phyloP scores from a whole-genome alignment of 108 stramenopile species.

The Nannochloropsis oceanica region DNA sequence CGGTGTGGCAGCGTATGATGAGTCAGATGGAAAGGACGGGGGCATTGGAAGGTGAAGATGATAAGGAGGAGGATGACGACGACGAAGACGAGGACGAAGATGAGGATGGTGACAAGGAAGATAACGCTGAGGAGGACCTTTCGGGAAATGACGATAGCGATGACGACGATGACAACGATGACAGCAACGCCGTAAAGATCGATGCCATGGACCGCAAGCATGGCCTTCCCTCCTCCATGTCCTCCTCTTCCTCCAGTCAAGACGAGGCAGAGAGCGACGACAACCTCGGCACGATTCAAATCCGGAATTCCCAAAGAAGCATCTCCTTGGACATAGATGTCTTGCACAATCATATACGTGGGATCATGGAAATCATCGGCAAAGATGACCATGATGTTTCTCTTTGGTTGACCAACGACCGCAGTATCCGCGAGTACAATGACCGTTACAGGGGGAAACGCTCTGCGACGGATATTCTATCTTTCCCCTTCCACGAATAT shows the following conservation, averaged over 20 bases:
- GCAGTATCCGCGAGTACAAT: conserved; percentile 2
- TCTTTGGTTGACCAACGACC: conserved; percentile 6
- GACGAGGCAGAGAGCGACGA: neutral
- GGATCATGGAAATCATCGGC: conserved; percentile 11
- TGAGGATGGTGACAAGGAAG: neutral
- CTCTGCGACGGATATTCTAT: conserved; percentile 63
- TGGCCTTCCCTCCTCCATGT: neutral
- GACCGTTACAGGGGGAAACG: conserved; percentile 18
- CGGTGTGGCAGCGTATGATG: neutral
- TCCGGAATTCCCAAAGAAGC: neutral
- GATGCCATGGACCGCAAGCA: neutral
- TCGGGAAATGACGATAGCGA: neutral
- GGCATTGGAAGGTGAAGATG: neutral
- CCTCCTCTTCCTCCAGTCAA: neutral
- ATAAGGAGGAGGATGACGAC: neutral
- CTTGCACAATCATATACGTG: neutral
- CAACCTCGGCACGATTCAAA: neutral
- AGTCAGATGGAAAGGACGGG: neutral
- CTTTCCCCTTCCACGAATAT: conserved; percentile 55
- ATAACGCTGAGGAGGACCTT: too few relatives aligned
- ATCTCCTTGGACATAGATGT: neutral
- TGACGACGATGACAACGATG: neutral
- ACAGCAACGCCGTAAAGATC: neutral
- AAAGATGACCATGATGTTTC: conserved; percentile 6
- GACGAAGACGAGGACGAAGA: neutral